phyloP scores from a whole-genome alignment of 345 rosid species.

The Noccaea bulbosa region DNA sequence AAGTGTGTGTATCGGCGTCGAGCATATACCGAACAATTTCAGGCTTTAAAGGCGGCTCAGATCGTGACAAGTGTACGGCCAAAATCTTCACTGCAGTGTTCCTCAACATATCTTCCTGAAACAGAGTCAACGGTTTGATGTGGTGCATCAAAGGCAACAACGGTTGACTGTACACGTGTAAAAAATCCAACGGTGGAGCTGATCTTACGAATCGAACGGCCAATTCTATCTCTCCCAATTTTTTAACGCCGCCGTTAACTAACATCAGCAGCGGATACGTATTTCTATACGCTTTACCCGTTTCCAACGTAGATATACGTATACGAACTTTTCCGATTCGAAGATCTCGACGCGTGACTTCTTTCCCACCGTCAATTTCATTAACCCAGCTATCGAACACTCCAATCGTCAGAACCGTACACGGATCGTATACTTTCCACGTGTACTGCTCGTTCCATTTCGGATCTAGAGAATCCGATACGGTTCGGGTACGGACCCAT shows the following conservation, averaged over 20 bases:
- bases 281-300: constrained; percentile 67
- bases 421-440: constrained; percentile 88
- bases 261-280: constrained; percentile 64
- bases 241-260: constrained; percentile 60
- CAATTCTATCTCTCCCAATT: constrained; percentile 75
- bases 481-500: constrained; percentile 91
- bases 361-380: constrained; percentile 49
- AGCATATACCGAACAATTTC: constrained; percentile 79
- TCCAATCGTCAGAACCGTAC: constrained; percentile 76
- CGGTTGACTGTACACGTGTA: constrained; percentile 85
- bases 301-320: constrained; percentile 72
- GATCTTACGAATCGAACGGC: constrained; percentile 74
- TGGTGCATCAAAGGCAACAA: constrained; percentile 81
- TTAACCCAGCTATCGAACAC: constrained; percentile 70
- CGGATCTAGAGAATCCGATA: constrained; percentile 71
- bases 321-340: constrained; percentile 76
- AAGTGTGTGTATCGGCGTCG: constrained; percentile 64
- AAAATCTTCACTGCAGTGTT: constrained; percentile 57
- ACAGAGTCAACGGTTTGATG: constrained; percentile 63
- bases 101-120: constrained; percentile 52
- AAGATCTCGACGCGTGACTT: constrained; percentile 60
- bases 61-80: constrained; percentile 66
- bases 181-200: constrained; percentile 69
- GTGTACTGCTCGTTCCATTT: constrained; percentile 96
- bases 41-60: constrained; percentile 71